Percentiles rank a stretch among this genome's conserved stretches.
Evolutionary conservation across 495 filamentous ascomycete species (phyloP).

Genomic region (Aspergillus conjunctus): DNA sequence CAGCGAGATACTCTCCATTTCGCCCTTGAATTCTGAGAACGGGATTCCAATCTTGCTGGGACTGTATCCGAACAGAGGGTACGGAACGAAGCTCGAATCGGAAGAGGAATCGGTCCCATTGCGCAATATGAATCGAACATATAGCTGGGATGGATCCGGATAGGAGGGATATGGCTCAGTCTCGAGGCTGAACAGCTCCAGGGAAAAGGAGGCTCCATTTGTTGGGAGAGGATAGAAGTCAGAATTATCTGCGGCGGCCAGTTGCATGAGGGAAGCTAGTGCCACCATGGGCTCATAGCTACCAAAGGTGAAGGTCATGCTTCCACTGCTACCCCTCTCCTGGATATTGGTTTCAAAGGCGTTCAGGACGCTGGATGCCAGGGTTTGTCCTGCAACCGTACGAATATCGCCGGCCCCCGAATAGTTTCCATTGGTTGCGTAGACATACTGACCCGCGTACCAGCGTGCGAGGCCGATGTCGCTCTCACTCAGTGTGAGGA

Average conservation of each 20-base stretch:
- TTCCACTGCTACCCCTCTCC: slow-evolving; percentile 41
- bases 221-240: slow-evolving; percentile 72
- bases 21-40: slow-evolving; percentile 62
- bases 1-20: slow-evolving; percentile 64
- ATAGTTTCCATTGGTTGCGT: slow-evolving; percentile 62
- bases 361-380: slow-evolving; percentile 62
- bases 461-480: slow-evolving; percentile 60
- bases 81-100: slow-evolving; percentile 47
- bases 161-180: slow-evolving; percentile 46
- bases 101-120: slow-evolving; percentile 67
- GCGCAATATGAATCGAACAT: slow-evolving; percentile 74
- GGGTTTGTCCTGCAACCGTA: slow-evolving; percentile 65
- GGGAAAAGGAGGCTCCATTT: slow-evolving; percentile 67
- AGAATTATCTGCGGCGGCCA: slow-evolving; percentile 49
- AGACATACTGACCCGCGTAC: slow-evolving; percentile 69
- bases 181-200: slow-evolving; percentile 72
- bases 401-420: slow-evolving; percentile 54
- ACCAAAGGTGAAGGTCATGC: slow-evolving; percentile 69
- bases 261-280: slow-evolving; percentile 69
- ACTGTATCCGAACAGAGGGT: slow-evolving; percentile 66
- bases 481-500: slow-evolving; percentile 50
- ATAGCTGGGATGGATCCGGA: slow-evolving; percentile 59
- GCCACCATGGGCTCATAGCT: slow-evolving; percentile 70
- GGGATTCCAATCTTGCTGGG: slow-evolving; percentile 53
- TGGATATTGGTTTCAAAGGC: slow-evolving; percentile 56